Evolutionary conservation across 805 yeast species (phyloP).

Genomic region (Suhomyces xylopsoci): DNA sequence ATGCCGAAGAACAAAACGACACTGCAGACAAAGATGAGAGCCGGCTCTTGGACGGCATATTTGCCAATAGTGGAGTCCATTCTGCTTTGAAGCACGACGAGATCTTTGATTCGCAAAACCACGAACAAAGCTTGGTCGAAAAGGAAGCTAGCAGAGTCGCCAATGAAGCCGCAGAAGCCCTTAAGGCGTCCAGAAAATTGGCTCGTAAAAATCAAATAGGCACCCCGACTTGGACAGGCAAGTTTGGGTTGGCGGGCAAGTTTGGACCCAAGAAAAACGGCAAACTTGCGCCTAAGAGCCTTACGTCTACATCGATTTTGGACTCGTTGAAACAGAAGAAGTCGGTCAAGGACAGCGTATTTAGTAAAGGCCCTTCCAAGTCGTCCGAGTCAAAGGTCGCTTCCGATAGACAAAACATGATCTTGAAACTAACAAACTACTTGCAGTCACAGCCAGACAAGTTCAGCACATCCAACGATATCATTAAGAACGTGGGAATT

Average conservation of each 20-base stretch:
- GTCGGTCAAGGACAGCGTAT: slow-evolving; percentile 25
- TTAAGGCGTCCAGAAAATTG: slow-evolving; percentile 57
- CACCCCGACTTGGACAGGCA: slow-evolving; percentile 96
- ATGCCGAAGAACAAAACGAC: slow-evolving; percentile 34
- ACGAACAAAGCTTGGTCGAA: slow-evolving; percentile 55
- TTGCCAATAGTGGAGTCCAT: slow-evolving; percentile 69
- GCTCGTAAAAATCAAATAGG: slow-evolving; percentile 55
- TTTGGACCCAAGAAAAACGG: slow-evolving; percentile 24
- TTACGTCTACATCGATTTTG: slow-evolving; percentile 50
- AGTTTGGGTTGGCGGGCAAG: slow-evolving; percentile 80
- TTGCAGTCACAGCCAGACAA: slow-evolving; percentile 32
- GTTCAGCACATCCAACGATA: slow-evolving; percentile 49
- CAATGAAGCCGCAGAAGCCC: slow-evolving; percentile 50
- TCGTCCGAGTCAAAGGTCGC: slow-evolving; percentile 6
- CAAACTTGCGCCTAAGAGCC: neutral
- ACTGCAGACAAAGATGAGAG: slow-evolving; percentile 42
- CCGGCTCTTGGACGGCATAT: slow-evolving; percentile 69
- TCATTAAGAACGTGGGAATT: slow-evolving; percentile 39
- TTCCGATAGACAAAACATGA: slow-evolving; percentile 17
- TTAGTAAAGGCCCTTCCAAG: slow-evolving; percentile 2
- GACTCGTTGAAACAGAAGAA: slow-evolving; percentile 44
- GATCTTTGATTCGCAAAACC: slow-evolving; percentile 54
- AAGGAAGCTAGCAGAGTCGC: slow-evolving; percentile 62
- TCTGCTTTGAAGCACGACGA: slow-evolving; percentile 78
- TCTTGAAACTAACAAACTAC: slow-evolving; percentile 39